These are phyloP conservation scores for Puccinia novopanici DNA, from an alignment of 1,284 basidiomycete species.

Conservation along the genomic window DNA sequence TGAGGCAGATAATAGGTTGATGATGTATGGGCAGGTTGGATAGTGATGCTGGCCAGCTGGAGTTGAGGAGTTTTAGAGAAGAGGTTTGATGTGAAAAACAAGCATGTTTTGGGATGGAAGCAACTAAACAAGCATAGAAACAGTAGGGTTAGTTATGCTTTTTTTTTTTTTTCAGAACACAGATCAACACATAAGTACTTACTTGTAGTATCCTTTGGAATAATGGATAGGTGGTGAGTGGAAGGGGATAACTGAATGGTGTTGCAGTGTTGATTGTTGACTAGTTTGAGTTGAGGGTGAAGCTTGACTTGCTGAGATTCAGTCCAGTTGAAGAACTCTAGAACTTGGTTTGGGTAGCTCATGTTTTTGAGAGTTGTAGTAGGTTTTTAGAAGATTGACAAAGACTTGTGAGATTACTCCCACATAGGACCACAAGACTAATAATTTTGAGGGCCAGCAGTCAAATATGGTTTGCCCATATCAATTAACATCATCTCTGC, in stretches of 20 bases:
- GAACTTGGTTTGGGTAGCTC: conserved; percentile 6
- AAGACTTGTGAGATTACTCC: not conserved
- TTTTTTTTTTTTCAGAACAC: not conserved
- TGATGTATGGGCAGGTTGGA: conserved; percentile 1
- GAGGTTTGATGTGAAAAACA: conserved; percentile 49
- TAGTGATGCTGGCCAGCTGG: not conserved
- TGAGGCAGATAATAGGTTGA: conserved; percentile 8
- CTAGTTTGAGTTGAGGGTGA: conserved; percentile 1
- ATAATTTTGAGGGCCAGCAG: not conserved
- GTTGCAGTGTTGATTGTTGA: not conserved
- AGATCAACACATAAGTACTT: not conserved
- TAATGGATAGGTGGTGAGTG: not conserved
- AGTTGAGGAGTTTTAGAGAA: not conserved
- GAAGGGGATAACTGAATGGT: conserved; percentile 8
- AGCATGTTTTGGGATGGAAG: conserved; percentile 36
- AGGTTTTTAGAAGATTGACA: too few species aligned
- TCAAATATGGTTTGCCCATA: not conserved
- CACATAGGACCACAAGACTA: not conserved
- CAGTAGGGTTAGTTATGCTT: not conserved
- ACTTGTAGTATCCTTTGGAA: not conserved
- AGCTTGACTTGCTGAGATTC: not conserved
- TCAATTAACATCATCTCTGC: not conserved
- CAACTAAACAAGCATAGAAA: conserved; percentile 20
- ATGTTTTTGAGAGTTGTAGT: not conserved
- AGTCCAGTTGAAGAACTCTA: conserved; percentile 34